phyloP scores from a whole-genome alignment of 1,284 basidiomycete species.

The Microbotryum scabiosae region DNA sequence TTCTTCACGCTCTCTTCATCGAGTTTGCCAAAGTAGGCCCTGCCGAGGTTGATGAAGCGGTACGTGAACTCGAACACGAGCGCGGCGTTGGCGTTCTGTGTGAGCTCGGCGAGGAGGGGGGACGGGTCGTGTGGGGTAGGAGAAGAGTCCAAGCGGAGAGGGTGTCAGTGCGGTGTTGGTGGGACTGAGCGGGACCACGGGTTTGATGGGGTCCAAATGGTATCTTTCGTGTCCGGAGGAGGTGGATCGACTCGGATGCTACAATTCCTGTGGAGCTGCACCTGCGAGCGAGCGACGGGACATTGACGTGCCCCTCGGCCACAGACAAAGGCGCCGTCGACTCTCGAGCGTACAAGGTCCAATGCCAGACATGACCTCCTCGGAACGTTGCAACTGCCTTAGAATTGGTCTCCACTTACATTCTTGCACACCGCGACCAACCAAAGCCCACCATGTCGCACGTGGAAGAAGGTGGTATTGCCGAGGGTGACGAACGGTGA shows the following conservation, averaged over 20 bases:
- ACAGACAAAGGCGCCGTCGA: no score
- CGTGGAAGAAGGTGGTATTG: conserved; percentile 59
- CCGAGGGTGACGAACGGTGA: conserved; percentile 96
- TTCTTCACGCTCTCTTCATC: conserved; percentile 98
- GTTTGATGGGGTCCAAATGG: no score
- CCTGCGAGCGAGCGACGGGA: no score
- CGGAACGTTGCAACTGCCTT: neutral
- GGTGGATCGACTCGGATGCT: no score
- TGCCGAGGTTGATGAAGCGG: conserved; percentile 84
- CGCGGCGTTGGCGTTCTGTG: conserved; percentile 92
- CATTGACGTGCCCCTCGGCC: neutral
- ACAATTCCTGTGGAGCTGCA: no score
- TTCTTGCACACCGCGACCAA: conserved; percentile 41
- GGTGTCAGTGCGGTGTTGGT: no score
- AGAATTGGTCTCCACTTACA: conserved; percentile 50
- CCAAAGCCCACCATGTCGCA: conserved; percentile 51
- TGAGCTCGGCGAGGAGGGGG: conserved; percentile 36
- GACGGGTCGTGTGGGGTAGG: no score
- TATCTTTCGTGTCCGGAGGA: no score
- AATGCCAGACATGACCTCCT: neutral
- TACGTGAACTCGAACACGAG: conserved; percentile 97
- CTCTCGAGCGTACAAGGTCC: no score
- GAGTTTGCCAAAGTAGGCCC: conserved; percentile 93
- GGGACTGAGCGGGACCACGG: no score
- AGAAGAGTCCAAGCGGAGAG: no score